These are phyloP conservation scores for Penicillium arizonense DNA, from an alignment of 495 filamentous ascomycete species.

Conservation along the genomic window DNA sequence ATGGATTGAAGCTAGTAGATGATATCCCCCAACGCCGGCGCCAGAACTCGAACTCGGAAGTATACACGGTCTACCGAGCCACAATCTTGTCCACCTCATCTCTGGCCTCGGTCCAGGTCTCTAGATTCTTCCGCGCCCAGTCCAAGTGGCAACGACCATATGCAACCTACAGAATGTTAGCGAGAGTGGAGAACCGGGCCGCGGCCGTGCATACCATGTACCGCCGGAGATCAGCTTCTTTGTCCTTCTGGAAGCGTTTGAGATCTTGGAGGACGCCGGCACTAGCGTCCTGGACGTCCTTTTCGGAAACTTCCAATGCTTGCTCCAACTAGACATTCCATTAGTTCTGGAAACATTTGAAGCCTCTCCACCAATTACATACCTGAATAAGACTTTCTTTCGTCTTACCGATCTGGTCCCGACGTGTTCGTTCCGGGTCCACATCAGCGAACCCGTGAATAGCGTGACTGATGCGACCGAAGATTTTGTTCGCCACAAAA, in stretches of 20 bases:
- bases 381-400: slow-evolving; percentile 68
- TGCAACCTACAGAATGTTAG: slow-evolving; percentile 61
- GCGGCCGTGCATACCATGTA: slow-evolving; percentile 76
- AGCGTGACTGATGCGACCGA: slow-evolving; percentile 89
- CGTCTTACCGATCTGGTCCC: slow-evolving; percentile 94
- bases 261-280: slow-evolving; percentile 82
- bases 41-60: background rate
- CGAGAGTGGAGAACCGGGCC: background rate
- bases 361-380: slow-evolving; percentile 14
- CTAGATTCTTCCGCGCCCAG: slow-evolving; percentile 97
- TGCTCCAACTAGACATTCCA: slow-evolving; percentile 69
- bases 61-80: slow-evolving; percentile 38
- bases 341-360: slow-evolving; percentile 6
- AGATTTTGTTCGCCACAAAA: slow-evolving; percentile 89
- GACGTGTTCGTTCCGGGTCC: slow-evolving; percentile 86
- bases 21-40: slow-evolving; percentile 1
- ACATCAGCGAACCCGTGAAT: slow-evolving; percentile 95
- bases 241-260: slow-evolving; percentile 87
- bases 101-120: slow-evolving; percentile 93
- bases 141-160: slow-evolving; percentile 94
- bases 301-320: slow-evolving; percentile 78
- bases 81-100: slow-evolving; percentile 91
- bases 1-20: background rate
- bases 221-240: slow-evolving; percentile 87
- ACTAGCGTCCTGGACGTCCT: slow-evolving; percentile 90